Percentiles rank a stretch among this genome's conserved stretches.
phyloP scores from a whole-genome alignment of 2,329 filamentous ascomycete genomes.

The Penicillium sp. region DNA sequence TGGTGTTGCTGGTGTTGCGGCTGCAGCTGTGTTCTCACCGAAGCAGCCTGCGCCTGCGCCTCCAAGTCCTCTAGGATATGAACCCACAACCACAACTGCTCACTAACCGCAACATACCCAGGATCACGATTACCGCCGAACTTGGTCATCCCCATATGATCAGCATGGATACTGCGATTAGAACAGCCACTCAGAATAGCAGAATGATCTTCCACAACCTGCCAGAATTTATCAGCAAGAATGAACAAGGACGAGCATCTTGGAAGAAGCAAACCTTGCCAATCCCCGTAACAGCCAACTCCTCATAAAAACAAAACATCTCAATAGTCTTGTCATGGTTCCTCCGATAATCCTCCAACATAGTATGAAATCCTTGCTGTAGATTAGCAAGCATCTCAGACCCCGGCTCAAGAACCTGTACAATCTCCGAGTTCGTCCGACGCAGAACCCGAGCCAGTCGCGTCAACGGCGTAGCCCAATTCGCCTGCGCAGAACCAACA shows the following conservation, averaged over 20 bases:
- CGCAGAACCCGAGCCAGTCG: neutral
- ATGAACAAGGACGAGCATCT: neutral
- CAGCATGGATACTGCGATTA: conserved; percentile 3
- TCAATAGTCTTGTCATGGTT: conserved; percentile 1
- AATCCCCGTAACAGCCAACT: conserved; percentile 3
- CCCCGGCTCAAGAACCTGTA: neutral
- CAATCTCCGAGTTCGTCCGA: conserved; percentile 1
- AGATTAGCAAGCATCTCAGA: conserved; percentile 4
- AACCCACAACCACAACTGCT: conserved; percentile 1
- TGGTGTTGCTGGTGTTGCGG: neutral
- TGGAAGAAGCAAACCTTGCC: neutral
- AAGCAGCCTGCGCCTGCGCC: neutral
- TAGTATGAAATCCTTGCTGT: conserved; percentile 8
- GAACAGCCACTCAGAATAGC: conserved; percentile 7
- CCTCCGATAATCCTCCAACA: conserved; percentile 2
- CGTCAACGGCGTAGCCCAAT: conserved; percentile 2
- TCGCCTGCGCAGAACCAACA: conserved; percentile 23
- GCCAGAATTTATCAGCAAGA: neutral
- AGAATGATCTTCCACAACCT: conserved; percentile 11
- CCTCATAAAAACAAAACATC: conserved; percentile 14
- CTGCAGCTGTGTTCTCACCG: neutral
- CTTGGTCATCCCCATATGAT: conserved; percentile 9
- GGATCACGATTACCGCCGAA: conserved; percentile 2
- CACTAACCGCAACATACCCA: conserved; percentile 6
- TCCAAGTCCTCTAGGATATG: neutral